These are phyloP conservation scores for Scopulariopsis brevicaulis DNA, from an alignment of 2,329 filamentous ascomycete genomes.

Conservation along the genomic window DNA sequence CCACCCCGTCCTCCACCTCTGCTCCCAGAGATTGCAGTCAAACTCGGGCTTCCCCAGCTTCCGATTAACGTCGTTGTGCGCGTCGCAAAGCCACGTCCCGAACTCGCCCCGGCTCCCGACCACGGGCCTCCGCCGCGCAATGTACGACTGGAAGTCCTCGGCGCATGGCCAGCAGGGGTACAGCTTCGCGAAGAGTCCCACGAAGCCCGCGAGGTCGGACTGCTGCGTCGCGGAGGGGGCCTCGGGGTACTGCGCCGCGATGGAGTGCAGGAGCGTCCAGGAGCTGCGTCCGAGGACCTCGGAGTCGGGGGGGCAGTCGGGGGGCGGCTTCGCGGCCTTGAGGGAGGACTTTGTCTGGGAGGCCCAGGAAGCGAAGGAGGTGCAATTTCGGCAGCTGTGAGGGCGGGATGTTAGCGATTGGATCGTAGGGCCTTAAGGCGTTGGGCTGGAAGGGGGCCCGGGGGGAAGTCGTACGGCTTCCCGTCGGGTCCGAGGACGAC, in stretches of 20 bases:
- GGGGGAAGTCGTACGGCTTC: conserved; percentile 54
- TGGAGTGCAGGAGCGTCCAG: conserved; percentile 89
- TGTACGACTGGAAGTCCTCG: conserved; percentile 78
- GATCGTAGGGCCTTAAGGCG: neutral
- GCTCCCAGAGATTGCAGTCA: conserved; percentile 83
- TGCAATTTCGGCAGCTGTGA: conserved; percentile 60
- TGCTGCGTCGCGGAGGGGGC: conserved; percentile 59
- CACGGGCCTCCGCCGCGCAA: conserved; percentile 57
- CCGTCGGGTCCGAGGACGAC: conserved; percentile 70
- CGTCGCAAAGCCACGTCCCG: conserved; percentile 72
- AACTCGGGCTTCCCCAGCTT: conserved; percentile 88
- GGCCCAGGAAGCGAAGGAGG: conserved; percentile 52
- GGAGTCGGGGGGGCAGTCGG: conserved; percentile 84
- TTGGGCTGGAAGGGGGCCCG: no score
- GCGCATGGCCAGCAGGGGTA: conserved; percentile 97
- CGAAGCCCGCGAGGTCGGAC: conserved; percentile 64
- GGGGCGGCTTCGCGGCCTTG: conserved; percentile 16
- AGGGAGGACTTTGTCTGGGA: conserved; percentile 36
- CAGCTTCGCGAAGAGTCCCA: conserved; percentile 69
- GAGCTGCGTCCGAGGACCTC: conserved; percentile 75
- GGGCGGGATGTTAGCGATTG: neutral
- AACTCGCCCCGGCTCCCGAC: conserved; percentile 55
- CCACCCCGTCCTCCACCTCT: conserved; percentile 91
- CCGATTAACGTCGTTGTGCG: conserved; percentile 76
- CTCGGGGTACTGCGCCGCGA: conserved; percentile 77